Evolutionary conservation across 495 filamentous ascomycete genomes (phyloP), one percentile per base, ranked within the genome.

Genomic region (Penicillium tannophilum): DNA sequence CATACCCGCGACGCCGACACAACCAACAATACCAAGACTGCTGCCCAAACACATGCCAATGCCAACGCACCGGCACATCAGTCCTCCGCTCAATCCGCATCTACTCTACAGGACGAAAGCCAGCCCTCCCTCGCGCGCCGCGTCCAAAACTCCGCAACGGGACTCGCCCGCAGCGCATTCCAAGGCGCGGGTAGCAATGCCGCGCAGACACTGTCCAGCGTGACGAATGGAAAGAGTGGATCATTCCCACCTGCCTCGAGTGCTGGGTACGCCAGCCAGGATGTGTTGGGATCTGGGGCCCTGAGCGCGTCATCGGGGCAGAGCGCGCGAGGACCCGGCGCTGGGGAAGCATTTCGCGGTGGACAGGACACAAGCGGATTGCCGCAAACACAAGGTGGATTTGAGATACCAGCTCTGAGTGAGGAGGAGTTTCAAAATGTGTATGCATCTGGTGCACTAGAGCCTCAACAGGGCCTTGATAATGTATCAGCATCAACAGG

Each of bases 101-200:
- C 60, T 50, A 47, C 12, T 50, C n/a, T 30, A 48, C 11, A 52
- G 56, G 17, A 52, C 4, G 0, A 60, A 14, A 54, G 52, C 23
- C 35, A 49, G 54, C 55, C 59, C 30, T 73, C 76, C 7, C 68
- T 77, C 10, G 65, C 72, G 59, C 50, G 47, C 52, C 72, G 75
- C 50, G 69, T 79, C 59, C 75, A 79, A 52, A 63, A 52, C 53
- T 79, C 76, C 19, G 76, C 76, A 0, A 54, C 72, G 6, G 60
- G 61, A 0, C 68, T 78, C 36, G 73, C 74, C 11, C 65, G 65
- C 55, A 71, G 71, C 59, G 69, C 68, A 5, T 63, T 77, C 56
- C 63, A 67, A 31, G 50, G 55, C 17, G 9, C 66, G 9, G 39
- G 64, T 1, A 10, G 44, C 17, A 69, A 73, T 26, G 55, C 68